Evolutionary conservation across 1,139 yeast species (phyloP).

Genomic region (Chernovozyma aurita): DNA sequence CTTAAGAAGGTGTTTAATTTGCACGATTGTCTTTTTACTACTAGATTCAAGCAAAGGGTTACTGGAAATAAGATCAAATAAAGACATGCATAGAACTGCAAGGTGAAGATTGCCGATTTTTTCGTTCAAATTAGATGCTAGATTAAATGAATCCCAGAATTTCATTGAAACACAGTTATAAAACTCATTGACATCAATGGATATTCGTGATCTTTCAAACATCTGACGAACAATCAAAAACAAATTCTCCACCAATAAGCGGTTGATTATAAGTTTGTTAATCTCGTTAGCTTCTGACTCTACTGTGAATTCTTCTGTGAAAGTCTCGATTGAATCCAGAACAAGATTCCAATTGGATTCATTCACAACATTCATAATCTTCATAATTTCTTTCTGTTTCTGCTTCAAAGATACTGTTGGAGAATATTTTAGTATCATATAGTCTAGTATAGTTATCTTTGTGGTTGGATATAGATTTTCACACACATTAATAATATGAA

Average conservation of each 20-base stretch:
- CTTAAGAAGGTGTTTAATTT: slow-evolving; percentile 26
- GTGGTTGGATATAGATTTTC: slow-evolving; percentile 39
- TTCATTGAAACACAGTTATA: slow-evolving; percentile 25
- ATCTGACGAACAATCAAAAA: slow-evolving; percentile 26
- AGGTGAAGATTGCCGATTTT: slow-evolving; percentile 42
- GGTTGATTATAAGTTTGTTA: slow-evolving; percentile 30
- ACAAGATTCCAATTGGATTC: slow-evolving; percentile 29
- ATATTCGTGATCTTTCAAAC: slow-evolving; percentile 9
- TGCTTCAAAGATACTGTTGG: slow-evolving; percentile 14
- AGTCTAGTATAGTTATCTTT: slow-evolving; percentile 34
- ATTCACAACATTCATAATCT: slow-evolving; percentile 28
- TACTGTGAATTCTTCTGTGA: slow-evolving; percentile 21
- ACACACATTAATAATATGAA: slow-evolving; percentile 23
- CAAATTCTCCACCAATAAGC: slow-evolving; percentile 34
- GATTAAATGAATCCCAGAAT: slow-evolving; percentile 53
- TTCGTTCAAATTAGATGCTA: slow-evolving; percentile 47
- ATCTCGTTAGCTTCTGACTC: slow-evolving; percentile 19
- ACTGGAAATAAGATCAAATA: slow-evolving; percentile 23
- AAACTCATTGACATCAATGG: slow-evolving; percentile 6
- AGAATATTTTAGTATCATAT: slow-evolving; percentile 27
- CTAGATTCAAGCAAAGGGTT: slow-evolving; percentile 7
- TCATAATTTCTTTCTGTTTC: slow-evolving; percentile 21
- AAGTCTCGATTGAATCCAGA: slow-evolving; percentile 20
- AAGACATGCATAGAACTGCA: slow-evolving; percentile 35
- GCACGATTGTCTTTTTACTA: slow-evolving; percentile 16